Conservation (phyloP, 768 basidiomycete species). For the Chiua virens region DNA sequence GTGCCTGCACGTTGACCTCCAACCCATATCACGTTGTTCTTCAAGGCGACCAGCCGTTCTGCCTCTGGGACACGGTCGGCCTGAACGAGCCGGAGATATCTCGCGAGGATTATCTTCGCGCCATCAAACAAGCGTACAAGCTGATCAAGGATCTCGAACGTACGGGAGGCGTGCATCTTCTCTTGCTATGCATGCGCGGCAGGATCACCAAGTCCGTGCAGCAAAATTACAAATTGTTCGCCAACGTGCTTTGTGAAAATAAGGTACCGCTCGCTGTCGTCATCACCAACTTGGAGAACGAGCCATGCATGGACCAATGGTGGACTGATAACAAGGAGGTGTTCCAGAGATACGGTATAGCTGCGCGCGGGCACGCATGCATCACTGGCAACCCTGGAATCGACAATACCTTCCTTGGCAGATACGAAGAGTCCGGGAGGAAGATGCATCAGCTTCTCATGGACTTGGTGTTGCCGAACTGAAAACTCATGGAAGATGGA, state of each 20-base stretch:
- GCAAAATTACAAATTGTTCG: conserved; percentile 41
- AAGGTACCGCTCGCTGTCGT: conserved; percentile 39
- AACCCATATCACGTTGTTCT: conserved; percentile 24
- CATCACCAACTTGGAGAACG: conserved; percentile 40
- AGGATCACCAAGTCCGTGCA: conserved; percentile 36
- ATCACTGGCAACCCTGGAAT: conserved; percentile 36
- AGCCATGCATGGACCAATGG: conserved; percentile 37
- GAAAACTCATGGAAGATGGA: conserved; percentile 20
- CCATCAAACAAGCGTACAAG: conserved; percentile 30
- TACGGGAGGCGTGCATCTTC: conserved; percentile 38
- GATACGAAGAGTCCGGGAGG: conserved; percentile 32
- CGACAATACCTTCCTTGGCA: conserved; percentile 18
- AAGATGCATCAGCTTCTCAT: conserved; percentile 20
- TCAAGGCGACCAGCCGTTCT: conserved; percentile 11
- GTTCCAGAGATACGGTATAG: conserved; percentile 33
- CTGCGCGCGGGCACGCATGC: conserved; percentile 37
- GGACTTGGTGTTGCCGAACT: neutral
- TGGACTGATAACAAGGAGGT: conserved; percentile 34
- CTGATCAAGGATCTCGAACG: conserved; percentile 34
- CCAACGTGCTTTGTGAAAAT: conserved; percentile 38
- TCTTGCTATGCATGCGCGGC: conserved; percentile 40
- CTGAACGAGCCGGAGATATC: conserved; percentile 29
- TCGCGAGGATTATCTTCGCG: conserved; percentile 17
- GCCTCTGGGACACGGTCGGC: conserved; percentile 34
- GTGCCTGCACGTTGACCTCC: conserved; percentile 36